Evolutionary conservation across 768 basidiomycete species (phyloP), one percentile per base, ranked within the genome.

Genomic region (Trametes villosa): DNA sequence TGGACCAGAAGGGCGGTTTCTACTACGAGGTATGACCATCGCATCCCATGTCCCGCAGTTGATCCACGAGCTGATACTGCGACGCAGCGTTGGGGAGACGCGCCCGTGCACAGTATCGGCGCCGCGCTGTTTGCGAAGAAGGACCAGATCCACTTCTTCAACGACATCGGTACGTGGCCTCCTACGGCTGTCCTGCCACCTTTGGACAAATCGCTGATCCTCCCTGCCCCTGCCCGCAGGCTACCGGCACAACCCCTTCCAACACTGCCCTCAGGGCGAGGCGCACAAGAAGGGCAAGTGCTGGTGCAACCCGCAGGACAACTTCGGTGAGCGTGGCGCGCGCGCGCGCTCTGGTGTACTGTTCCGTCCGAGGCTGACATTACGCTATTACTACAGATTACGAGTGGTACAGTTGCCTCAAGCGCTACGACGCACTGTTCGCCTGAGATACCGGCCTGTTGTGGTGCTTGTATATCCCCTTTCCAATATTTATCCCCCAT

Each of bases 71-170:
- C 22, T 51, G 17, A 53, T 22, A 13, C 18, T 9, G 2, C 20
- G 2, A 2, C 29, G 34, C 64, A 92, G 85, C 86, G 93, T 33
- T 94, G 94, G 94, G 96, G 96, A 50, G 96, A 97, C 76, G 96
- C 96, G 0, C 86, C 85, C 4, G 84, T 88, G 6, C 86, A 88
- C 71, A 83, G 82, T 40, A 94, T 98, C 59, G 96, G 91, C 34
- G 95, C 90, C 1, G 89, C 96, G 0, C 78, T 98, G 9, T 92
- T 98, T 65, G 89, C 93, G 0, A 83, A 82, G 71, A 95, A 92
- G 71, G 89, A 93, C 18, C 91, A 94, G 74, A 87, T 98, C 42
- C 92, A 97, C 73, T 98, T 93, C 78, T 98, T 98, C 81, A 84
- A 89, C 64, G 94, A 98, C 69, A 92, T 98, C 51, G 96, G 71